Base-by-base conservation (phyloP, 768 basidiomycete genomes). In the Filobasidium floriforme region DNA sequence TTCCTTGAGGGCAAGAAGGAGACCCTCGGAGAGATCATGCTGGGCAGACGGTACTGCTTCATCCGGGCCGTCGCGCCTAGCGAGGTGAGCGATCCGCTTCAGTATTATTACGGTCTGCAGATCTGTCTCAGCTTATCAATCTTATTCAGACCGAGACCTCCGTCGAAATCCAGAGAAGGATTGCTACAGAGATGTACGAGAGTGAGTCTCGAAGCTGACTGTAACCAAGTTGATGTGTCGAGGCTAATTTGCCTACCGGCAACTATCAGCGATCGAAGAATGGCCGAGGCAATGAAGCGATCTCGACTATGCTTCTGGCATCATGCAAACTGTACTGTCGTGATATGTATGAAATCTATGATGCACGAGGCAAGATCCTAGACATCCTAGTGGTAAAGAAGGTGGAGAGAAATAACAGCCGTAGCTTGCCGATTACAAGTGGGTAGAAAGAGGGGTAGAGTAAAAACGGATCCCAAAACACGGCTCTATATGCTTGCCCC, bases 1-100 rank as follows among this genome's bases (percentile, higher is more conserved):
- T 70, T 75, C 15, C 49, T 61, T 69, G 1, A 70, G 67, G 40
- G 76, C 73, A 15, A 1, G 76, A 73, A 73, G 87, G 82, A 65
- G 70, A 43, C 68, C 71, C 14, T 57, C 4, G 74, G 70, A 14
- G 73, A 77, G 15, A 72, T 76, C 60, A 69, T 80, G 7, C 74
- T 77, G 70, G 70, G 73, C 26, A 68, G 76, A 63, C 71, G 76
- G 65, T 81, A 77, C 64, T 67, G 74, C 76, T 44, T 70, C 76
- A 49, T 69, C 79, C 18, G 67, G 76, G 44, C 79, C 73, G 22
- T 78, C 77, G 44, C 71, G 68, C 49, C 54, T 59, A 49, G 54
- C n/a, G 55, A 28, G 5, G 66, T 57, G 32, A 10, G 60, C 26
- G 46, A 49, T 49, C 12, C 18, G 5, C 22, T 6, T 19, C 10